A percentile compares a stretch with the other conserved stretches of the same genome.
phyloP scores from a whole-genome alignment of 192 early-diverging fungal species.

The Linnemannia exigua region DNA sequence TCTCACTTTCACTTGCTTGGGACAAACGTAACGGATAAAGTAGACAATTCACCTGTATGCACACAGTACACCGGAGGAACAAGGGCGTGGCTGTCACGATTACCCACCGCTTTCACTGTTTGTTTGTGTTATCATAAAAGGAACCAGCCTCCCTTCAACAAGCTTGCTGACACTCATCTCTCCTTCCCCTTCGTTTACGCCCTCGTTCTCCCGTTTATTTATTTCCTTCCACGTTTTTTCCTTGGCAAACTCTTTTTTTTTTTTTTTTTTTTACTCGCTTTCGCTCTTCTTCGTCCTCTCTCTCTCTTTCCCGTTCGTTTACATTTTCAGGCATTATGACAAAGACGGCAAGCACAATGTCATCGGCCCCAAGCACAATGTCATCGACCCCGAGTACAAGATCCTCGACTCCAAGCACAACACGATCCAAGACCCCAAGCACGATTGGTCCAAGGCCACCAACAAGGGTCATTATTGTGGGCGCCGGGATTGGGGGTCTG shows the following conservation, averaged over 20 bases:
- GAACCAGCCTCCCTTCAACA: background rate
- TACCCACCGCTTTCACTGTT: background rate
- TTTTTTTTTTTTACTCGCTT: background rate
- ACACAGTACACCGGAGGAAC: background rate
- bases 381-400: too few species aligned
- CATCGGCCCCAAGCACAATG: background rate
- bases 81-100: background rate
- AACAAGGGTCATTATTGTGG: background rate
- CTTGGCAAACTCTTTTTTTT: background rate
- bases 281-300: background rate
- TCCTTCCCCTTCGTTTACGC: background rate
- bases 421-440: too few species aligned
- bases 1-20: too few species aligned
- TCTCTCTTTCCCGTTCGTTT: background rate
- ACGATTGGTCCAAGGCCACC: background rate
- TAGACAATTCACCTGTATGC: background rate
- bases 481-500: slow-evolving; percentile 6
- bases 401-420: too few species aligned
- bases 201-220: background rate
- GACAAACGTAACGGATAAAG: background rate
- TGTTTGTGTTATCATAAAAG: background rate
- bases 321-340: background rate
- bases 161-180: background rate
- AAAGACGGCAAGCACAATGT: background rate
- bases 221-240: slow-evolving; percentile 1